These are phyloP conservation scores for Blastocystis sp. DNA, from an alignment of 352 stramenopile species.

Conservation along the genomic window DNA sequence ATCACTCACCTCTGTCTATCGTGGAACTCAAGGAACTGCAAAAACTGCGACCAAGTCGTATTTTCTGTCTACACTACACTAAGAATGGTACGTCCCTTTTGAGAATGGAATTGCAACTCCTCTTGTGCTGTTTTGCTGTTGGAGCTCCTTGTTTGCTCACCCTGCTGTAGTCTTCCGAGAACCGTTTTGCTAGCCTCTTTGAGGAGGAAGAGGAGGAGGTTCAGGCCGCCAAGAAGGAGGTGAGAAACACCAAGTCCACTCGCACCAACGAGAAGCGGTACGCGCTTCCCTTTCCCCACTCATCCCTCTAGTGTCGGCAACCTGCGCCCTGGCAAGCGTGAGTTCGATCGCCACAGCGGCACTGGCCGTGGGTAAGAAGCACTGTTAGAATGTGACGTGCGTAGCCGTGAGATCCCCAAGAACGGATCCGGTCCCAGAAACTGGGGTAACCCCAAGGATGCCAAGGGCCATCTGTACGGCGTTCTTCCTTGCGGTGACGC, in stretches of 20 bases:
- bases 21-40: background rate
- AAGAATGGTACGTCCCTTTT: background rate
- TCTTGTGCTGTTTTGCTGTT: background rate
- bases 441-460: conserved; percentile 66
- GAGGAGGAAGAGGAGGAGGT: conserved; percentile 48
- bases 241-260: background rate
- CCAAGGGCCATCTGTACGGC: conserved; percentile 1
- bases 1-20: background rate
- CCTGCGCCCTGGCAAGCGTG: conserved; percentile 11
- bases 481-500: background rate
- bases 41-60: background rate
- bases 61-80: background rate
- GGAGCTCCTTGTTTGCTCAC: background rate
- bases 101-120: background rate
- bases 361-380: conserved; percentile 32
- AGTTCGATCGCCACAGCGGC: conserved; percentile 63
- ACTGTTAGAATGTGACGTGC: background rate
- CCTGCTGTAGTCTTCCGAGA: conserved; percentile 36
- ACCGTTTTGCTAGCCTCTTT: conserved; percentile 66
- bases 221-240: background rate
- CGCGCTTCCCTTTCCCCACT: too few species aligned
- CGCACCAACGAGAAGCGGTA: background rate
- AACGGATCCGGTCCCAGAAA: conserved; percentile 58
- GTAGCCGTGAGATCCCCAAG: conserved; percentile 65
- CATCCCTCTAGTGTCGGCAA: background rate